Conservation (phyloP, 2,329 filamentous ascomycete genomes). For the Diaporthe aspalathi region DNA sequence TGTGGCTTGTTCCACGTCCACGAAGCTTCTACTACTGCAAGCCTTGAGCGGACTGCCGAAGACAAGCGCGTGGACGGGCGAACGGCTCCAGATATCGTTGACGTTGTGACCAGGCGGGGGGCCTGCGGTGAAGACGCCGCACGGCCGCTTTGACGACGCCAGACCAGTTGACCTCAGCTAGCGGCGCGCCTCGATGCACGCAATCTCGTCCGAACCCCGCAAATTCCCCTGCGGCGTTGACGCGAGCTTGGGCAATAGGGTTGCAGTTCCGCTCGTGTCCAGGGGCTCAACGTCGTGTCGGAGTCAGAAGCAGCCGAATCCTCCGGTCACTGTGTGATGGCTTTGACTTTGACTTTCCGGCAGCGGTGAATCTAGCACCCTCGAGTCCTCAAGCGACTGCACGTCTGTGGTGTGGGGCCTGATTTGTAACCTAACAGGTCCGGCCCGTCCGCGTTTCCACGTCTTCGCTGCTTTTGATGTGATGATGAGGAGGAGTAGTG, state of each 20-base stretch:
- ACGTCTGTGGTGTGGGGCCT: no score
- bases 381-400: background rate
- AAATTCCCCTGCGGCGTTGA: constrained; percentile 4
- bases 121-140: background rate
- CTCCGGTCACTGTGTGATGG: background rate
- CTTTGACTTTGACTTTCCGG: background rate
- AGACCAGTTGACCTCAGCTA: background rate
- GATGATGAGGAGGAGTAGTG: constrained; percentile 10
- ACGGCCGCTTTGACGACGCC: background rate
- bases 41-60: background rate
- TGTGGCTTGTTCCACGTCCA: no score
- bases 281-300: constrained; percentile 20
- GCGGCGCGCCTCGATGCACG: constrained; percentile 15
- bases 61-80: background rate
- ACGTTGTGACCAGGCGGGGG: constrained; percentile 15
- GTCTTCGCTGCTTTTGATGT: background rate
- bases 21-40: background rate
- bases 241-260: constrained; percentile 15
- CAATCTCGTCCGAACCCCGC: constrained; percentile 27
- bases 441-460: background rate
- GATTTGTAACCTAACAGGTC: background rate
- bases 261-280: background rate
- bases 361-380: background rate
- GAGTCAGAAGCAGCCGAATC: constrained; percentile 10
- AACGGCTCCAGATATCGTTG: constrained; percentile 13